phyloP scores from a whole-genome alignment of 768 basidiomycete species.

The Coprinopsis marcescibilis region DNA sequence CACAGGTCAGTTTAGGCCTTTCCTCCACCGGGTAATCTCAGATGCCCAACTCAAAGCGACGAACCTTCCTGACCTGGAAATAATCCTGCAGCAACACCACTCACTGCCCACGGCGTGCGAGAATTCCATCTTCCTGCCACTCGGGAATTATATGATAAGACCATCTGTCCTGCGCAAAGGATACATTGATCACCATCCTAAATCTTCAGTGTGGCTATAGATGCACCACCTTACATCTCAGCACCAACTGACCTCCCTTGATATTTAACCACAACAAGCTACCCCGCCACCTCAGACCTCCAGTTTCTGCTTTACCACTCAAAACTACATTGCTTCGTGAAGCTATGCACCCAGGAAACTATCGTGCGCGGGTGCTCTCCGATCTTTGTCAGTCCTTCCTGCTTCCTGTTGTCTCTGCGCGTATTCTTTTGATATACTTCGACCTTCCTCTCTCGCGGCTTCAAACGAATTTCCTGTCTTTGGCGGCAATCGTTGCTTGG shows the following conservation, averaged over 20 bases:
- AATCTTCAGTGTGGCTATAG: no score
- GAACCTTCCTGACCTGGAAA: constrained; percentile 3
- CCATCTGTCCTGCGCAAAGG: not conserved
- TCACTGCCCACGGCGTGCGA: not conserved
- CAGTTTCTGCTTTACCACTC: no score
- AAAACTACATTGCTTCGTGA: no score
- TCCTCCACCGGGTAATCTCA: constrained; percentile 1
- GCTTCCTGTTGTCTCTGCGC: constrained; percentile 8
- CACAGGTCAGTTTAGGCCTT: not conserved
- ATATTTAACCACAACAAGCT: no score
- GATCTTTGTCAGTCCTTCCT: constrained; percentile 11
- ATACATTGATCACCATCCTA: not conserved
- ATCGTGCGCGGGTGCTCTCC: constrained; percentile 10
- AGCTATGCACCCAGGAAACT: constrained; percentile 10
- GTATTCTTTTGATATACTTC: constrained; percentile 21
- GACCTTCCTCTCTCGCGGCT: constrained; percentile 28
- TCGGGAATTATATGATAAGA: not conserved
- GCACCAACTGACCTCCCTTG: no score
- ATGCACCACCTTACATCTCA: no score
- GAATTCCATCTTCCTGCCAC: not conserved
- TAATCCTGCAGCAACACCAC: not conserved
- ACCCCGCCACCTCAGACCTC: no score
- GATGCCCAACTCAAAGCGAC: not conserved
- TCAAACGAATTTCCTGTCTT: constrained; percentile 30
- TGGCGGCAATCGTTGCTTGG: constrained; percentile 31